These are phyloP conservation scores for Fusarium pininemorale DNA, from an alignment of 2,329 filamentous ascomycete genomes.

Conservation along the genomic window DNA sequence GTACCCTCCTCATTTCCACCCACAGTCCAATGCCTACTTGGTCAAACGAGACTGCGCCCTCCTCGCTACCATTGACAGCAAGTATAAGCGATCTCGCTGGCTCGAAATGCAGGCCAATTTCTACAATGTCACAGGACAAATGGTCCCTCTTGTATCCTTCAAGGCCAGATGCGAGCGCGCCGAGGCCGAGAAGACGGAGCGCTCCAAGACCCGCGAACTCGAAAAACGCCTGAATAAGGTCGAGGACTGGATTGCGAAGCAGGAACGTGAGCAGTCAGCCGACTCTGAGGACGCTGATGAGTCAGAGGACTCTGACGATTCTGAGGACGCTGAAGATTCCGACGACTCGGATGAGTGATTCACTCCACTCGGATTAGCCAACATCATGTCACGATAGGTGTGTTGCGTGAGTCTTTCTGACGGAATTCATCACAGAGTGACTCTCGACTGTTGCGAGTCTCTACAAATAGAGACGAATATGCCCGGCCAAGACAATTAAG, in stretches of 20 bases:
- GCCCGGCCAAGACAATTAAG: neutral
- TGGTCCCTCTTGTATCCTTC: conserved; percentile 52
- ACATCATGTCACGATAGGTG: neutral
- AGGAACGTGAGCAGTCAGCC: neutral
- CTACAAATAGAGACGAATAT: neutral
- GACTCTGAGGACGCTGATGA: neutral
- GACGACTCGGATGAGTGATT: neutral
- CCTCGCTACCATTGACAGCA: conserved; percentile 48
- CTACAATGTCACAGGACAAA: conserved; percentile 54
- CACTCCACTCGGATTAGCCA: neutral
- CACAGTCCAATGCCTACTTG: conserved; percentile 40
- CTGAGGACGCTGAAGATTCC: neutral
- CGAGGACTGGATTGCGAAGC: conserved; percentile 34
- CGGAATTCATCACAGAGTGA: neutral
- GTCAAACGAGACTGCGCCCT: conserved; percentile 47
- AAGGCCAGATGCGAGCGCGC: conserved; percentile 47
- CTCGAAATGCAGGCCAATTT: conserved; percentile 57
- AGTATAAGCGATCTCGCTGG: conserved; percentile 48
- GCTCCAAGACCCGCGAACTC: neutral
- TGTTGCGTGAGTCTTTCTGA: neutral
- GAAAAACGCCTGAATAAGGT: conserved; percentile 9
- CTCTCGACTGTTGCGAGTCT: neutral
- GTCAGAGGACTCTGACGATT: neutral
- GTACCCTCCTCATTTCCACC: conserved; percentile 41
- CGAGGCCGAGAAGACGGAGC: conserved; percentile 31